Evolutionary conservation across 345 rosid genomes (phyloP).

Genomic region (Melaleuca alternifolia): DNA sequence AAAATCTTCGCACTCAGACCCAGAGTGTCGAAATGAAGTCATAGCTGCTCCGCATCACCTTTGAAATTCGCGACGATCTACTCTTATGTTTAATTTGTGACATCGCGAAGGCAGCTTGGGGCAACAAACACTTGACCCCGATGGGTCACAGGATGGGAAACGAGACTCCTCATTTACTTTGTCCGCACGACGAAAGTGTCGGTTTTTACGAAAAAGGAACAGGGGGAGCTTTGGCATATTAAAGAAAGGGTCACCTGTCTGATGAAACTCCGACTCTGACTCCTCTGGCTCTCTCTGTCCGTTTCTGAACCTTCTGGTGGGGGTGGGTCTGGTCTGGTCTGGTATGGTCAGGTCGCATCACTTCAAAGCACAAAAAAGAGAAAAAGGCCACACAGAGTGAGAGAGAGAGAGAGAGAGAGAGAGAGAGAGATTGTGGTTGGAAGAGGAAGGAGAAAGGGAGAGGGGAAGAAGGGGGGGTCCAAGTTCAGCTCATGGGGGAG

Average conservation of each 20-base stretch:
- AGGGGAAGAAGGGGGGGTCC: neutral
- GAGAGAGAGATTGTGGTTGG: neutral
- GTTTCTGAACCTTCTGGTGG: slow-evolving; percentile 14
- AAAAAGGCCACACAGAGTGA: neutral
- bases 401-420: neutral
- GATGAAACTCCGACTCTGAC: neutral
- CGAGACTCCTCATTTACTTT: neutral
- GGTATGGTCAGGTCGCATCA: slow-evolving; percentile 2
- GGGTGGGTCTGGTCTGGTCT: slow-evolving; percentile 14
- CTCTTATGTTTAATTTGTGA: neutral
- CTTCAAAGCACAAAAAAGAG: neutral
- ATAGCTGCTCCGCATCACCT: neutral
- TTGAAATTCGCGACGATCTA: neutral
- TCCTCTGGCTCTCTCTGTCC: neutral
- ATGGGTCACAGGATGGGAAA: neutral
- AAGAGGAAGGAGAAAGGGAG: too few relatives aligned
- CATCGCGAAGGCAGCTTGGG: neutral
- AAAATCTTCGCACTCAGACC: too few relatives aligned
- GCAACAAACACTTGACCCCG: neutral
- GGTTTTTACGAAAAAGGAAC: neutral
- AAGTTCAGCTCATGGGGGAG: neutral
- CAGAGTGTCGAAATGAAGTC: neutral
- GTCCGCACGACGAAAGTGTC: neutral
- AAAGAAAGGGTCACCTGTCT: neutral
- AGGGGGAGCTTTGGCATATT: neutral